These are phyloP conservation scores for Microcos paniculata DNA, from an alignment of 345 rosid species.

Conservation along the genomic window DNA sequence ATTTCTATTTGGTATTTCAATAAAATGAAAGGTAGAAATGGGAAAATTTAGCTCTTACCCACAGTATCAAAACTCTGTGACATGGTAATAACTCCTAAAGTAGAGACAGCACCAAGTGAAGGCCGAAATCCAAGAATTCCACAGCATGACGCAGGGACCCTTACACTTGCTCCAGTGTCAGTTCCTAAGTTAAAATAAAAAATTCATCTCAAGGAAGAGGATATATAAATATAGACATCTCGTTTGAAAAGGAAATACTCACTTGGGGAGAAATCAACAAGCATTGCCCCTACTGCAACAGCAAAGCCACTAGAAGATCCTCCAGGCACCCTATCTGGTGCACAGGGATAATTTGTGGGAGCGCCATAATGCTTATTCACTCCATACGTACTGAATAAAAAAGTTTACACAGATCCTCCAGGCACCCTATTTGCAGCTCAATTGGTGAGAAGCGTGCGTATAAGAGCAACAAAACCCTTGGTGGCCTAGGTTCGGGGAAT, in stretches of 20 bases:
- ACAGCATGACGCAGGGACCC: conserved; percentile 85
- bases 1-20: not conserved
- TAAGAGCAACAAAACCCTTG: too few relatives aligned
- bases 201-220: not conserved
- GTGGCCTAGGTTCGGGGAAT: too few relatives aligned
- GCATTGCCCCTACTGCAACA: conserved; percentile 83
- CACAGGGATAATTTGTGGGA: conserved; percentile 81
- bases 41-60: conserved; percentile 40
- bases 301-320: conserved; percentile 99
- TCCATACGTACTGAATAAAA: conserved; percentile 60
- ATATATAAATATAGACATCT: not conserved
- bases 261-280: conserved; percentile 89
- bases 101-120: conserved; percentile 60
- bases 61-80: conserved; percentile 93
- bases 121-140: conserved; percentile 79
- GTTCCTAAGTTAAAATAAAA: conserved; percentile 47
- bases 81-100: conserved; percentile 71
- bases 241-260: conserved; percentile 16
- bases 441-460: too few relatives aligned
- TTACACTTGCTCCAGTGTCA: conserved; percentile 91
- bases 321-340: conserved; percentile 72
- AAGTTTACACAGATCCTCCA: not conserved
- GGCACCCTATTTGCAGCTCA: too few relatives aligned
- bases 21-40: not conserved
- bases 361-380: conserved; percentile 87